Conservation (phyloP, 1,284 basidiomycete species). For the Afroboletus lepidellus region DNA sequence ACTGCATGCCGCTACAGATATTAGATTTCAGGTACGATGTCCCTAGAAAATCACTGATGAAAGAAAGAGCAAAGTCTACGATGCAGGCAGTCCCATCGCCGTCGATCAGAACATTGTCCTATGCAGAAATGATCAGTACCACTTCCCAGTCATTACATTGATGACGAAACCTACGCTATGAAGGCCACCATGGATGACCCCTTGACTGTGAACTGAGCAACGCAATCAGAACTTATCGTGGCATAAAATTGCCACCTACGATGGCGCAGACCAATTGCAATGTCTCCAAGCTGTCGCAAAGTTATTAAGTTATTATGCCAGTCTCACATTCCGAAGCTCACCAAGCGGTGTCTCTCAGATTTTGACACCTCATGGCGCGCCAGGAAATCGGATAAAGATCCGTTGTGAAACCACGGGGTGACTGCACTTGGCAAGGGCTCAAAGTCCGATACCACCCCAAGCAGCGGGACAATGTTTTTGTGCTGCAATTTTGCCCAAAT, state of each 20-base stretch:
- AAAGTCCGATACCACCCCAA: slow-evolving; percentile 25
- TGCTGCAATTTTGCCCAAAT: slow-evolving; percentile 26
- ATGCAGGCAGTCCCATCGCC: slow-evolving; percentile 25
- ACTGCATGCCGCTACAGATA: slow-evolving; percentile 33
- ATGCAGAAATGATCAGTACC: neutral
- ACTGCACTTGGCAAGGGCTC: slow-evolving; percentile 23
- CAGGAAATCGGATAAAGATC: slow-evolving; percentile 26
- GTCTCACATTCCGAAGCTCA: slow-evolving; percentile 2
- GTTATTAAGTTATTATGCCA: neutral
- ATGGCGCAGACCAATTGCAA: slow-evolving; percentile 27
- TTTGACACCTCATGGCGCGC: neutral
- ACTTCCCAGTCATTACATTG: neutral
- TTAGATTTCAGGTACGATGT: slow-evolving; percentile 35
- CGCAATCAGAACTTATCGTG: neutral
- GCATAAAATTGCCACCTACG: slow-evolving; percentile 17
- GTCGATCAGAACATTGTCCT: slow-evolving; percentile 31
- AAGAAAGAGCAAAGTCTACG: slow-evolving; percentile 40
- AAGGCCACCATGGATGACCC: slow-evolving; percentile 28
- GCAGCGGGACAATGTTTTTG: slow-evolving; percentile 28
- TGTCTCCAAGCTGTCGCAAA: slow-evolving; percentile 22
- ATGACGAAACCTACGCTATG: slow-evolving; percentile 21
- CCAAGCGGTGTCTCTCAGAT: slow-evolving; percentile 14
- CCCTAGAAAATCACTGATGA: slow-evolving; percentile 32
- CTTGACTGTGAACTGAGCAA: slow-evolving; percentile 22
- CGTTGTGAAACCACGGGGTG: slow-evolving; percentile 31